These are phyloP conservation scores for Exserohilum turcica DNA, from an alignment of 2,329 filamentous ascomycete species.

Conservation along the genomic window DNA sequence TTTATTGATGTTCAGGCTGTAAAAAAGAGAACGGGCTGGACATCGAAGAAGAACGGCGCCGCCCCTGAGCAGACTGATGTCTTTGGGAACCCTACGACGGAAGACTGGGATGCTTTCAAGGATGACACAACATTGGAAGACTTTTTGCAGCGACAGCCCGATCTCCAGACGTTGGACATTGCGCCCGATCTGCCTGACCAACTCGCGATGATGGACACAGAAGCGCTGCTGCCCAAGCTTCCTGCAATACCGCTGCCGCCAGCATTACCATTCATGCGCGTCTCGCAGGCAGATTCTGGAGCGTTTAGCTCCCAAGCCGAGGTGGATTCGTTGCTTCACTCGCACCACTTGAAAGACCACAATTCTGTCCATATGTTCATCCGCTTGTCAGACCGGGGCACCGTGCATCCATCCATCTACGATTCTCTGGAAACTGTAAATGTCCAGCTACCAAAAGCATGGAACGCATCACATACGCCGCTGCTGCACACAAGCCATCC, in stretches of 20 bases:
- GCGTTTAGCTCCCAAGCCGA: slow-evolving; percentile 48
- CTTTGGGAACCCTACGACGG: slow-evolving; percentile 31
- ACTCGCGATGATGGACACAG: slow-evolving; percentile 49
- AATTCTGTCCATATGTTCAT: slow-evolving; percentile 81
- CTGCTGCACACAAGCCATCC: slow-evolving; percentile 72
- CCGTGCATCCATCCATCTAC: slow-evolving; percentile 79
- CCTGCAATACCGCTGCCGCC: slow-evolving; percentile 46
- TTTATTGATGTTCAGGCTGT: slow-evolving; percentile 57
- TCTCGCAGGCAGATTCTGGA: slow-evolving; percentile 40
- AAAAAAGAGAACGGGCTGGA: slow-evolving; percentile 48
- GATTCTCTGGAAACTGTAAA: slow-evolving; percentile 81
- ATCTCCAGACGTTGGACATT: slow-evolving; percentile 41
- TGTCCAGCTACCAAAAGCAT: slow-evolving; percentile 58
- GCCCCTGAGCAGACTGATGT: slow-evolving; percentile 20
- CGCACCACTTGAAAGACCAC: slow-evolving; percentile 64
- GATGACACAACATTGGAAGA: slow-evolving; percentile 47
- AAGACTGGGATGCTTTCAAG: slow-evolving; percentile 43
- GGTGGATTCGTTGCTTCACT: slow-evolving; percentile 49
- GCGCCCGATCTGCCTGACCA: slow-evolving; percentile 48
- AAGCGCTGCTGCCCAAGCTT: slow-evolving; percentile 46
- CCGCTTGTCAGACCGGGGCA: slow-evolving; percentile 72
- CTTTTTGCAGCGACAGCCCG: slow-evolving; percentile 47
- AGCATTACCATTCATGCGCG: slow-evolving; percentile 39
- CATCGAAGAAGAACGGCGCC: slow-evolving; percentile 18
- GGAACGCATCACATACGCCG: slow-evolving; percentile 54